Percentiles rank a stretch among this genome's conserved stretches.
Conservation (phyloP, 768 basidiomycete genomes). For the Dioszegia crocea region DNA sequence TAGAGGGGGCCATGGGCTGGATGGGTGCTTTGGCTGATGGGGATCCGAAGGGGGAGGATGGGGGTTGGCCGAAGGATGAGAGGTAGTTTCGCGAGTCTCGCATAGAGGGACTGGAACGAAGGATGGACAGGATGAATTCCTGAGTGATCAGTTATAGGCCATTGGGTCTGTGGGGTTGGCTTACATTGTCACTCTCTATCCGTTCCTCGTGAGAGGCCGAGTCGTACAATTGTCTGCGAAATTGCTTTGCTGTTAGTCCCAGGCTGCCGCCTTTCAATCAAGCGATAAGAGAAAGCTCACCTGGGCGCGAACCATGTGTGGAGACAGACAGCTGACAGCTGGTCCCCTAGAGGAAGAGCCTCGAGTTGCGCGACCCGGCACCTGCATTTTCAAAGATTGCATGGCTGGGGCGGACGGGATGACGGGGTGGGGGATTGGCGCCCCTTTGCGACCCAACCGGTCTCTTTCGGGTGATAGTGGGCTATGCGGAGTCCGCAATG, state of each 20-base stretch:
- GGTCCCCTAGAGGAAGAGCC: background rate
- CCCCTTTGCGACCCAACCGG: too few species aligned
- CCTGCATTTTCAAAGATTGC: background rate
- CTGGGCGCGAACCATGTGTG: too few species aligned
- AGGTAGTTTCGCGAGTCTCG: constrained; percentile 88
- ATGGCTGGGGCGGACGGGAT: background rate
- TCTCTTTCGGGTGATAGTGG: too few species aligned
- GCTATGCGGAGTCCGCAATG: too few species aligned
- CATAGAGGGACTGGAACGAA: constrained; percentile 84
- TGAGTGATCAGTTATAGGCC: constrained; percentile 43
- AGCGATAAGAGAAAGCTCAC: too few species aligned
- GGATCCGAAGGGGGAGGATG: constrained; percentile 36
- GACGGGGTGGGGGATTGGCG: too few species aligned
- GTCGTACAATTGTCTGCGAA: background rate
- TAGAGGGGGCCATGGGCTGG: too few species aligned
- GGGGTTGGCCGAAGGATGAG: constrained; percentile 77
- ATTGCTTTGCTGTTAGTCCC: background rate
- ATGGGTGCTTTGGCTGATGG: too few species aligned
- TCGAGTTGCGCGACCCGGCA: background rate
- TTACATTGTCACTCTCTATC: constrained; percentile 11
- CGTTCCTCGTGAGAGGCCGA: constrained; percentile 7
- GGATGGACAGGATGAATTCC: constrained; percentile 95
- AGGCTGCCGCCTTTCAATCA: too few species aligned
- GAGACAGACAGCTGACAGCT: too few species aligned
- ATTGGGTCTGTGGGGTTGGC: background rate